Evolutionary conservation across 371 early-diverging fungal genomes (phyloP).

Genomic region (Fennellomyces sp.): DNA sequence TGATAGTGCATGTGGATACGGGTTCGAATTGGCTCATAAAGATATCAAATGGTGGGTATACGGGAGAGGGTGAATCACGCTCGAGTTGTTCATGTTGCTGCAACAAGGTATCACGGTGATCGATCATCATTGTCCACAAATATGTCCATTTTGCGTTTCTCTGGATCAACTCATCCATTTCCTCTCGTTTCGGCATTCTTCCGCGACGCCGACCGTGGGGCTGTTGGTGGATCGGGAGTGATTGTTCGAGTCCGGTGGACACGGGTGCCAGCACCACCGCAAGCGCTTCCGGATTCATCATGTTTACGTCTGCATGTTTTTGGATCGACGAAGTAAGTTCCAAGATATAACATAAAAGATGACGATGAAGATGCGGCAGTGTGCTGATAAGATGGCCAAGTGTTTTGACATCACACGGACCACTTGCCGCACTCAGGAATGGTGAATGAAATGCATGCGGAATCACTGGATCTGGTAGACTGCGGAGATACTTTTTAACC

Average conservation of each 20-base stretch:
- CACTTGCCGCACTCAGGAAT: slow-evolving; percentile 13
- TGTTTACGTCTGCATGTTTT: slow-evolving; percentile 25
- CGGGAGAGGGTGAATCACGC: slow-evolving; percentile 1
- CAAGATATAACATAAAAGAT: slow-evolving; percentile 38
- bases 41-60: slow-evolving; percentile 4
- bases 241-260: slow-evolving; percentile 42
- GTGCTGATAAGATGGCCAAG: slow-evolving; percentile 24
- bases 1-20: background rate
- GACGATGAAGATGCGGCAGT: slow-evolving; percentile 37
- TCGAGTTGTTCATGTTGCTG: slow-evolving; percentile 3
- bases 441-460: slow-evolving; percentile 35
- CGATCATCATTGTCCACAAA: slow-evolving; percentile 45
- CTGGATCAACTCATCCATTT: slow-evolving; percentile 25
- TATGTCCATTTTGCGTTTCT: slow-evolving; percentile 44
- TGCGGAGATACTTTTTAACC: slow-evolving; percentile 46
- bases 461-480: slow-evolving; percentile 45
- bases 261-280: slow-evolving; percentile 50
- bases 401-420: background rate
- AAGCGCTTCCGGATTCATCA: slow-evolving; percentile 48
- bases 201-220: background rate
- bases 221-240: background rate
- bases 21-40: slow-evolving; percentile 9
- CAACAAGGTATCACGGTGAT: slow-evolving; percentile 28
- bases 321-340: slow-evolving; percentile 28
- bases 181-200: slow-evolving; percentile 1